Percentiles rank a stretch among this genome's conserved stretches.
Conservation (phyloP, 140 eudicot genomes). For the Oenanthe javanica region DNA sequence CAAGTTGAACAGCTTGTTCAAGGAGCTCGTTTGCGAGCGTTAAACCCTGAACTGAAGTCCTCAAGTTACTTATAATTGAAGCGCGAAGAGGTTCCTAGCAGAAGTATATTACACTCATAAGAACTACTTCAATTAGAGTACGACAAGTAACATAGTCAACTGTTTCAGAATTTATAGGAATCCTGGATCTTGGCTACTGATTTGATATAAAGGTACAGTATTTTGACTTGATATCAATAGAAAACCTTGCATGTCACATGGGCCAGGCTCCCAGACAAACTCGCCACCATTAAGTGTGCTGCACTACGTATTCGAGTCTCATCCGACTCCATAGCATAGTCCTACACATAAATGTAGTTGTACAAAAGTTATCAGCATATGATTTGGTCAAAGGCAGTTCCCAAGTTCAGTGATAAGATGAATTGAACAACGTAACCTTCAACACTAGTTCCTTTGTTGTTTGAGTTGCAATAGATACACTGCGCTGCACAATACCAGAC, state of each 20-base stretch:
- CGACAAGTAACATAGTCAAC: background rate
- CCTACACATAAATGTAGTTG: conserved; percentile 34
- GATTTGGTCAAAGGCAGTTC: background rate
- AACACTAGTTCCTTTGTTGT: conserved; percentile 96
- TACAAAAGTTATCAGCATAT: background rate
- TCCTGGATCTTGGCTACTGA: background rate
- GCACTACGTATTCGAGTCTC: conserved; percentile 88
- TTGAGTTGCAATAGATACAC: conserved; percentile 89
- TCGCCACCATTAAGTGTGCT: conserved; percentile 97
- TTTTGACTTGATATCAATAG: background rate
- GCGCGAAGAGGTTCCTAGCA: conserved; percentile 88
- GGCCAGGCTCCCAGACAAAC: conserved; percentile 95
- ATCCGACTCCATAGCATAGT: conserved; percentile 95
- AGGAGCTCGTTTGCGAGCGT: conserved; percentile 50
- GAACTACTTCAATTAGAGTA: background rate
- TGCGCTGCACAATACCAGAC: conserved; percentile 72
- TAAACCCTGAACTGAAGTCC: conserved; percentile 57
- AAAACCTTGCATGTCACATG: conserved; percentile 97
- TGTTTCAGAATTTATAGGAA: background rate
- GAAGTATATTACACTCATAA: conserved; percentile 11
- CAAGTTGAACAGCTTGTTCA: conserved; percentile 74
- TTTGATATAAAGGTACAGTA: background rate
- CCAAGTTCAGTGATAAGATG: background rate
- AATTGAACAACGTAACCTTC: conserved; percentile 42
- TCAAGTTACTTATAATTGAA: conserved; percentile 65